Evolutionary conservation across 257 asterid species (phyloP).

Genomic region (Jacaranda mimosifolia): DNA sequence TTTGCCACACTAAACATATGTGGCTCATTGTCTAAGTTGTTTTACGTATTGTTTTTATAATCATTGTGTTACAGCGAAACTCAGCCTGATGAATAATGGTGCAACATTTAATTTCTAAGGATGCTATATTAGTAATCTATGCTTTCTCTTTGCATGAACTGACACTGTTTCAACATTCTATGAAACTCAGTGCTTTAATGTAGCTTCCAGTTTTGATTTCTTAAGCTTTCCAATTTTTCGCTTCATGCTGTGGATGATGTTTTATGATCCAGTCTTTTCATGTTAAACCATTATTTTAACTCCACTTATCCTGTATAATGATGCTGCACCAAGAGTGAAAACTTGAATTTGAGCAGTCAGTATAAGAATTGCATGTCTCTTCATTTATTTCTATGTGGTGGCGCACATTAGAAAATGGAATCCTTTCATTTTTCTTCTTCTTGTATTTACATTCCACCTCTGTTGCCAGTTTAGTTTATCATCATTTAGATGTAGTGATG

Average conservation of each 20-base stretch:
- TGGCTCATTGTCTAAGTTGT: conserved; percentile 5
- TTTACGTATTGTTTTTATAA: neutral
- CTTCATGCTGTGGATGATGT: conserved; percentile 1
- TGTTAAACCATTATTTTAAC: conserved; percentile 4
- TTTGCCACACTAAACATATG: conserved; percentile 28
- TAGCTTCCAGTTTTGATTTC: conserved; percentile 20
- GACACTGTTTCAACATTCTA: neutral
- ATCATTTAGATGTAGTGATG: conserved; percentile 18
- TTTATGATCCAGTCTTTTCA: neutral
- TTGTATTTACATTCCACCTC: neutral
- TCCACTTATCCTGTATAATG: neutral
- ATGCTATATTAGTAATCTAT: neutral
- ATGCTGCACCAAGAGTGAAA: conserved; percentile 7
- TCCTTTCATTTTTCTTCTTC: conserved; percentile 1
- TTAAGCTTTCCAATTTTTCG: neutral
- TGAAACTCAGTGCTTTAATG: neutral
- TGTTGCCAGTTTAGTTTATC: conserved; percentile 2
- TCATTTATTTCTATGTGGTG: neutral
- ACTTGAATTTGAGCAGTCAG: neutral
- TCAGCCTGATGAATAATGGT: conserved; percentile 12
- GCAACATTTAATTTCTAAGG: neutral
- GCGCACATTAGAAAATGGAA: neutral
- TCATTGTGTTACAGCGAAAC: neutral
- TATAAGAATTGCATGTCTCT: neutral
- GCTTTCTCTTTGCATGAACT: conserved; percentile 14